A percentile compares a stretch with the other conserved stretches of the same genome.
Evolutionary conservation across 176 grass and related monocot genomes (phyloP).

Genomic region (Ensete glaucum): DNA sequence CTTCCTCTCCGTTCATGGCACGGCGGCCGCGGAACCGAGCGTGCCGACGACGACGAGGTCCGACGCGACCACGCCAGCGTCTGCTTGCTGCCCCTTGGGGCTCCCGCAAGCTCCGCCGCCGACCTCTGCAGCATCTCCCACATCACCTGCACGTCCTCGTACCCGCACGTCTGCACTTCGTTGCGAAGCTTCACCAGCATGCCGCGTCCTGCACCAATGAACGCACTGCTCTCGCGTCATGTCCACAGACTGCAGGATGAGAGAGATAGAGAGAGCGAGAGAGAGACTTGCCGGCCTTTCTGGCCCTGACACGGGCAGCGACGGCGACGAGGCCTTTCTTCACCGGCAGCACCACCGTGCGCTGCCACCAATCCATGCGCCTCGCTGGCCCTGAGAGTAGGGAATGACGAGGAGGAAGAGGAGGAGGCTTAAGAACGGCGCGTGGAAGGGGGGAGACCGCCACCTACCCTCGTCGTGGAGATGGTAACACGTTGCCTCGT

Average conservation of each 20-base stretch:
- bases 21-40: background rate
- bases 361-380: conserved; percentile 3
- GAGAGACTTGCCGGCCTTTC: conserved; percentile 5
- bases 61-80: background rate
- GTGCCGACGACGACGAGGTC: background rate
- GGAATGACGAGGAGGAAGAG: background rate
- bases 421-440: background rate
- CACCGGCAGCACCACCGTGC: background rate
- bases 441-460: background rate
- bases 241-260: background rate
- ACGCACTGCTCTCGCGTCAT: background rate
- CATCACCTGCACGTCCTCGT: conserved; percentile 14
- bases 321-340: background rate
- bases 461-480: background rate
- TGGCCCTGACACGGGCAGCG: background rate
- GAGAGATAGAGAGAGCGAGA: background rate
- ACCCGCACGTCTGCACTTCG: conserved; percentile 11
- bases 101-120: background rate
- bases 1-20: too few relatives aligned
- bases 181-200: background rate
- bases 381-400: background rate
- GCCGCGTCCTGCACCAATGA: background rate
- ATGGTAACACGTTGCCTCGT: conserved; percentile 4
- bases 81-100: background rate
- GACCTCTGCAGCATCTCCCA: conserved; percentile 13